These are phyloP conservation scores for Colletotrichum acutatum DNA, from an alignment of 2,329 filamentous ascomycete genomes.

Conservation along the genomic window DNA sequence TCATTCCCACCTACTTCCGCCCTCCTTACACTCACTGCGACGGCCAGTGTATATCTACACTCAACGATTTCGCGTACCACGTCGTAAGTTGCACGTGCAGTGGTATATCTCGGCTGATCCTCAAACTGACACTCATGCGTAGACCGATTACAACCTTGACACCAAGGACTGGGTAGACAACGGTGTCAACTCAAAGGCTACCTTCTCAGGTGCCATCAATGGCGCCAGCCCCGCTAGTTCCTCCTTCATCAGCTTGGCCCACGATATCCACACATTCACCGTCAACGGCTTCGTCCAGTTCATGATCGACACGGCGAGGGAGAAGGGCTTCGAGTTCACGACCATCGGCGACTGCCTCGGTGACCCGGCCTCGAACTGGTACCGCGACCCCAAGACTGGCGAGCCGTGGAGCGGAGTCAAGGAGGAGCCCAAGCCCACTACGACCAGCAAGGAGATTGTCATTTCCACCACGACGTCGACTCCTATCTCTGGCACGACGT, in stretches of 20 bases:
- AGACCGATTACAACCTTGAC: slow-evolving; percentile 45
- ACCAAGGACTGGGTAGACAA: slow-evolving; percentile 45
- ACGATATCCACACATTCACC: slow-evolving; percentile 59
- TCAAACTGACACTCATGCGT: background rate
- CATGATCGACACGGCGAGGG: slow-evolving; percentile 53
- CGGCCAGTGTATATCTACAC: slow-evolving; percentile 38
- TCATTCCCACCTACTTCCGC: slow-evolving; percentile 60
- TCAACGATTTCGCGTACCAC: slow-evolving; percentile 47
- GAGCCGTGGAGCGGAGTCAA: slow-evolving; percentile 15
- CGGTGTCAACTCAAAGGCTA: slow-evolving; percentile 40
- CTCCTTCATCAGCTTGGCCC: slow-evolving; percentile 47
- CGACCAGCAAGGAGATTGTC: background rate
- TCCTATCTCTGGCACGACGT: background rate
- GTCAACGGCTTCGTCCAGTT: slow-evolving; percentile 55
- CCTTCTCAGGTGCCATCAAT: slow-evolving; percentile 43
- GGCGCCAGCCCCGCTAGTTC: slow-evolving; percentile 30
- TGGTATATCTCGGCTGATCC: accelerated
- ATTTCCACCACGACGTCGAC: slow-evolving; percentile 1
- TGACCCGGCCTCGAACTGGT: slow-evolving; percentile 58
- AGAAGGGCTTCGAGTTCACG: slow-evolving; percentile 54
- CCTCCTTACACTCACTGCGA: slow-evolving; percentile 48
- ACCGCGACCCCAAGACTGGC: slow-evolving; percentile 48
- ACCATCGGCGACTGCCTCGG: slow-evolving; percentile 59
- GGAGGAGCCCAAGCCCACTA: slow-evolving; percentile 28
- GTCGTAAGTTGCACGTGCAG: slow-evolving; percentile 38